These are phyloP conservation scores for Didymella arachidicola DNA, from an alignment of 2,329 filamentous ascomycete species.

Conservation along the genomic window DNA sequence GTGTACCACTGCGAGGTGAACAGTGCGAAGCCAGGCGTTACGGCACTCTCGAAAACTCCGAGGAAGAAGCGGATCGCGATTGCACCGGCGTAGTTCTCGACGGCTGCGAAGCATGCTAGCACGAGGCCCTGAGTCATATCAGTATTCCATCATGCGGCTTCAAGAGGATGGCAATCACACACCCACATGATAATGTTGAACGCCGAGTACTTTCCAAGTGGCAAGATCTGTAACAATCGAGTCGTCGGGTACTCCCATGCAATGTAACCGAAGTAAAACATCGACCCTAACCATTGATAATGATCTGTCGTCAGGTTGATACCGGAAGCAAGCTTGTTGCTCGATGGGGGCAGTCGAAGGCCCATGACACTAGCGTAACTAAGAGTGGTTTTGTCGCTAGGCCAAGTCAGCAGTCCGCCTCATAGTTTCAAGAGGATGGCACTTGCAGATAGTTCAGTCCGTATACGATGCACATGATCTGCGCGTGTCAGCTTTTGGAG, in stretches of 20 bases:
- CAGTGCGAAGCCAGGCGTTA: conserved; percentile 73
- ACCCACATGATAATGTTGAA: conserved; percentile 29
- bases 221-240: conserved; percentile 68
- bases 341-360: conserved; percentile 47
- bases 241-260: conserved; percentile 73
- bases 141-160: neutral
- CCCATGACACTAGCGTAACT: conserved; percentile 62
- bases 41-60: conserved; percentile 72
- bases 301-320: conserved; percentile 58
- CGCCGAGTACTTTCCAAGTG: conserved; percentile 68
- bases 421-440: too few relatives aligned
- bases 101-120: conserved; percentile 69
- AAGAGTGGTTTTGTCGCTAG: conserved; percentile 61
- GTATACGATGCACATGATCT: conserved; percentile 65
- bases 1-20: conserved; percentile 78
- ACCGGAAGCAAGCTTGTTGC: conserved; percentile 48
- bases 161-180: neutral
- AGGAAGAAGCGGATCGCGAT: conserved; percentile 73
- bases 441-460: conserved; percentile 60
- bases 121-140: conserved; percentile 57
- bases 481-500: neutral
- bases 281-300: conserved; percentile 60
- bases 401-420: too few relatives aligned
- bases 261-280: conserved; percentile 64
- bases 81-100: conserved; percentile 66